These are phyloP conservation scores for Sclerotinia glacialis DNA, from an alignment of 2,329 filamentous ascomycete species.

Conservation along the genomic window DNA sequence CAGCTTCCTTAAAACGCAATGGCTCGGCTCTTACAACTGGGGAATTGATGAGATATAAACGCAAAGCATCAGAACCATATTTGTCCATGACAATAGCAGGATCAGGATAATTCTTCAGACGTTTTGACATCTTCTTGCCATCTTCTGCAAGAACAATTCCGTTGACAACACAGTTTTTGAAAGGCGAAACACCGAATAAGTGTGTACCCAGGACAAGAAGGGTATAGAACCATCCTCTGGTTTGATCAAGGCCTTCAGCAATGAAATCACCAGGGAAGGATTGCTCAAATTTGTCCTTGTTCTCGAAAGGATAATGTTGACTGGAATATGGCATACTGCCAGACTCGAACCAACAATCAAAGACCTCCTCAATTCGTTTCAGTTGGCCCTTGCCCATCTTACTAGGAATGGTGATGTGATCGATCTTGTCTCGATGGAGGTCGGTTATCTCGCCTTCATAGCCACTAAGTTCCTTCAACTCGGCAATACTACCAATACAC, in stretches of 20 bases:
- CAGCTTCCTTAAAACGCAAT: conserved; percentile 83
- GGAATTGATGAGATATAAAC: conserved; percentile 95
- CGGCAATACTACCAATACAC: conserved; percentile 79
- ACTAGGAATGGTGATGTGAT: conserved; percentile 90
- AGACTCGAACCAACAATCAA: conserved; percentile 97
- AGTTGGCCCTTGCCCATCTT: conserved; percentile 82
- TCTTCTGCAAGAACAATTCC: conserved; percentile 91
- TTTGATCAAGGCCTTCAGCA: conserved; percentile 89
- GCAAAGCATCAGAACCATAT: conserved; percentile 88
- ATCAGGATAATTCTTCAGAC: conserved; percentile 93
- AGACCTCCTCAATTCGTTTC: conserved; percentile 80
- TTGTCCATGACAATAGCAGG: conserved; percentile 77
- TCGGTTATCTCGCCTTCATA: conserved; percentile 79
- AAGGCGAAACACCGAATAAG: conserved; percentile 79
- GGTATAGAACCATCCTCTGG: conserved; percentile 96
- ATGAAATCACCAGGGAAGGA: conserved; percentile 93
- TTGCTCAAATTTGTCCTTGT: conserved; percentile 73
- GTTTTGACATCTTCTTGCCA: conserved; percentile 98
- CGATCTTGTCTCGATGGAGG: conserved; percentile 88
- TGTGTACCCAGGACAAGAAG: conserved; percentile 84
- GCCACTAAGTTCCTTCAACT: conserved; percentile 83
- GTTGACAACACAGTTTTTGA: conserved; percentile 96
- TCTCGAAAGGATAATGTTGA: conserved; percentile 89
- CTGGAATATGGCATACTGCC: conserved; percentile 94
- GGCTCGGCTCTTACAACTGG: conserved; percentile 91